Evolutionary conservation across 2,329 filamentous ascomycete species (phyloP).

Genomic region (Cladorrhinum sp.): DNA sequence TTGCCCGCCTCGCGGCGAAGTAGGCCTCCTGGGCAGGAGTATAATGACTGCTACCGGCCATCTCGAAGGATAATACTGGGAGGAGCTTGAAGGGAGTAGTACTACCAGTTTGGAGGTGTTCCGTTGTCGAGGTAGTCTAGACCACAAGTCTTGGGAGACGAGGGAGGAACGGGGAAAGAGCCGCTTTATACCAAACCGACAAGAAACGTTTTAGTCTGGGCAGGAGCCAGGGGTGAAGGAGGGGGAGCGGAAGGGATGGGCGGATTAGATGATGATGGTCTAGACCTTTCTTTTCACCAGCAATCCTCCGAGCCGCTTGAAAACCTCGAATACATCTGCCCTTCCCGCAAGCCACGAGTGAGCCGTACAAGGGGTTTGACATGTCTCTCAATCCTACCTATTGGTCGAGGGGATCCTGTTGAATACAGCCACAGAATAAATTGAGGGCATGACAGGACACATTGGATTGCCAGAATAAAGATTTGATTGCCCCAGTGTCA

Average conservation of each 20-base stretch:
- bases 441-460: constrained; percentile 14
- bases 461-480: constrained; percentile 22
- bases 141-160: background rate
- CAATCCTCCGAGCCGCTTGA: constrained; percentile 1
- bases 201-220: background rate
- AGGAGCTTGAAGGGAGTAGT: background rate
- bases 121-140: background rate
- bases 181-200: constrained; percentile 13
- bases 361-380: background rate
- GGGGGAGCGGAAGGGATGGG: background rate
- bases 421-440: constrained; percentile 11
- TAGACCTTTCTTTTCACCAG: constrained; percentile 10
- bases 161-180: background rate
- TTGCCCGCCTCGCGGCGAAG: constrained; percentile 24
- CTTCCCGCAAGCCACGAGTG: constrained; percentile 16
- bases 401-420: background rate
- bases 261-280: constrained; percentile 2
- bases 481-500: constrained; percentile 28
- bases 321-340: constrained; percentile 20
- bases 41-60: constrained; percentile 18
- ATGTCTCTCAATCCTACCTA: constrained; percentile 12
- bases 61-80: constrained; percentile 3
- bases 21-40: constrained; percentile 16
- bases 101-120: background rate
- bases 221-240: constrained; percentile 3